A percentile compares a stretch with the other conserved stretches of the same genome.
Conservation (phyloP, 1,284 basidiomycete species). For the Leccinum variabile region DNA sequence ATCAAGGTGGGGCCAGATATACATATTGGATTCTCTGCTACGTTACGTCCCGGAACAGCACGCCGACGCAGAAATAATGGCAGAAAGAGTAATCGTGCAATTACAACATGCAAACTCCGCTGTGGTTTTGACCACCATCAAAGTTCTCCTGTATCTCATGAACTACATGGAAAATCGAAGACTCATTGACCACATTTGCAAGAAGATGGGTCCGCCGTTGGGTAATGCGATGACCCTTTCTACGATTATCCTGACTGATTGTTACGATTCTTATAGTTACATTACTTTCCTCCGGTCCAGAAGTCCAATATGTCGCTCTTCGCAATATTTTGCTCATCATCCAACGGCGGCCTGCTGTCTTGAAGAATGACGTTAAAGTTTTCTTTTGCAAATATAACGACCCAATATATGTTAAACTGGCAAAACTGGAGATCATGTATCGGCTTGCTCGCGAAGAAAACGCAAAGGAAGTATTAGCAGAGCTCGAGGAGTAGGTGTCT, state of each 20-base stretch:
- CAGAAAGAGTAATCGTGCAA: slow-evolving; percentile 90
- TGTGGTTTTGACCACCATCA: slow-evolving; percentile 92
- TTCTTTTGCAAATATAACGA: slow-evolving; percentile 99
- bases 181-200: slow-evolving; percentile 87
- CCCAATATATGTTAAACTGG: slow-evolving; percentile 97
- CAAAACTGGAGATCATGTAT: slow-evolving; percentile 99
- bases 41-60: slow-evolving; percentile 90
- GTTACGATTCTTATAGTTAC: slow-evolving; percentile 61
- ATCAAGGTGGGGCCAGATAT: slow-evolving; percentile 95
- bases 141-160: slow-evolving; percentile 95
- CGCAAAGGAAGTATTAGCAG: slow-evolving; percentile 87
- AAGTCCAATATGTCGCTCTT: slow-evolving; percentile 97
- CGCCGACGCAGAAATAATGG: slow-evolving; percentile 89
- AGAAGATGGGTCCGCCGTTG: slow-evolving; percentile 96
- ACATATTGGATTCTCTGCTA: slow-evolving; percentile 93
- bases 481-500: slow-evolving; percentile 85
- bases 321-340: slow-evolving; percentile 97
- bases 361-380: slow-evolving; percentile 97
- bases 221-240: slow-evolving; percentile 49
- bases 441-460: slow-evolving; percentile 90
- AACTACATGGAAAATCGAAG: slow-evolving; percentile 96
- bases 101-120: slow-evolving; percentile 95
- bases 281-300: slow-evolving; percentile 91
- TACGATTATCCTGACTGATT: slow-evolving; percentile 8
- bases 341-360: slow-evolving; percentile 87